Evolutionary conservation across 495 filamentous ascomycete genomes (phyloP).

Genomic region (Lindgomyces ingoldianus): DNA sequence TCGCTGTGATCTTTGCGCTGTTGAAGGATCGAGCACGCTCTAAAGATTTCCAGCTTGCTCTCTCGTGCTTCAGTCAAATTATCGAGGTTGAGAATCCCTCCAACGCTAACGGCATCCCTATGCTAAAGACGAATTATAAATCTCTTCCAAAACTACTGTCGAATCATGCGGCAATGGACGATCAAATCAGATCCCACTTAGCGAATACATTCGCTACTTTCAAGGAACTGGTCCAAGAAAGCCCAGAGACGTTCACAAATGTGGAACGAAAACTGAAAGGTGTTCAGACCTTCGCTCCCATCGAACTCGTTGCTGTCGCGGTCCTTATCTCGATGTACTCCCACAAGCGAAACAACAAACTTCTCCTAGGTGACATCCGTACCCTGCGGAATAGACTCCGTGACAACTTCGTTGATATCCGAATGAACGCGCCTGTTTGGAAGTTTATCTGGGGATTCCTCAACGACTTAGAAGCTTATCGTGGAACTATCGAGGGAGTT

Average conservation of each 20-base stretch:
- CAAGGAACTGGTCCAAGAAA: constrained; percentile 24
- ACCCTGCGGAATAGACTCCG: constrained; percentile 46
- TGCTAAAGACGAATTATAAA: constrained; percentile 20
- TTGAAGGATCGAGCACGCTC: constrained; percentile 24
- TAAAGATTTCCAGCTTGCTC: constrained; percentile 26
- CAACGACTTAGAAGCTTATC: constrained; percentile 33
- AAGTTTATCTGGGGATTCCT: constrained; percentile 46
- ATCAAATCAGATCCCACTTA: constrained; percentile 27
- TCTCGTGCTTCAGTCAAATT: constrained; percentile 36
- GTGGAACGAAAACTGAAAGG: constrained; percentile 33
- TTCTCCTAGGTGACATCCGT: constrained; percentile 49
- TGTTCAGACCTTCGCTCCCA: constrained; percentile 49
- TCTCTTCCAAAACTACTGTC: constrained; percentile 19
- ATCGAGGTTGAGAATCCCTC: constrained; percentile 35
- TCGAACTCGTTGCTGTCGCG: constrained; percentile 50
- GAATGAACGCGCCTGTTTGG: constrained; percentile 48
- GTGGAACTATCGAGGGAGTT: constrained; percentile 30
- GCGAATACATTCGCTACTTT: constrained; percentile 34
- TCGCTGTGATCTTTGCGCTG: constrained; percentile 39
- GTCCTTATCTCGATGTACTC: constrained; percentile 49
- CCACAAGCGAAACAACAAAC: constrained; percentile 40
- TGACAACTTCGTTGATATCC: constrained; percentile 45
- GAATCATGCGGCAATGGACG: constrained; percentile 27
- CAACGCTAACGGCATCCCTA: constrained; percentile 27
- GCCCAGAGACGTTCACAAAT: constrained; percentile 38